A percentile compares a stretch with the other conserved stretches of the same genome.
phyloP scores from a whole-genome alignment of 495 filamentous ascomycete species.

The Penicillium bialowiezense region DNA sequence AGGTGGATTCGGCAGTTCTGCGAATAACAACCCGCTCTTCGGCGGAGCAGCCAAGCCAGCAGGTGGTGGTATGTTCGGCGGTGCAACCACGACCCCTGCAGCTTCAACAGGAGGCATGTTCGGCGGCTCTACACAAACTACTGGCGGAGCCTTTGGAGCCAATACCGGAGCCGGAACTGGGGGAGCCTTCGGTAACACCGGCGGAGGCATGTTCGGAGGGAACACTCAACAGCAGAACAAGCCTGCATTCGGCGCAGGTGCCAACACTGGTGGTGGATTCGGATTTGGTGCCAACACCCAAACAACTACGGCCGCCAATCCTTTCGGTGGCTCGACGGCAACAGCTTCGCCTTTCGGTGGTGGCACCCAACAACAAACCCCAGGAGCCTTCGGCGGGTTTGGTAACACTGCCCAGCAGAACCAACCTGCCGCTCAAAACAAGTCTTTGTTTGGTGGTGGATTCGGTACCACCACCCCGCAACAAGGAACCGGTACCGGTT shows the following conservation, averaged over 20 bases:
- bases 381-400: slow-evolving; percentile 40
- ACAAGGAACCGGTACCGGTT: slow-evolving; percentile 29
- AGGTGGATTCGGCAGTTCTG: slow-evolving; percentile 58
- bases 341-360: slow-evolving; percentile 39
- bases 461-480: slow-evolving; percentile 41
- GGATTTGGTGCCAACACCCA: slow-evolving; percentile 36
- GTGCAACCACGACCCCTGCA: slow-evolving; percentile 25
- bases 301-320: slow-evolving; percentile 32
- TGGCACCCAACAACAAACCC: slow-evolving; percentile 37
- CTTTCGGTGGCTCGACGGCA: slow-evolving; percentile 31
- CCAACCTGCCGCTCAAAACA: slow-evolving; percentile 43
- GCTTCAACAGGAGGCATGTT: slow-evolving; percentile 13
- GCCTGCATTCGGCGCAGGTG: slow-evolving; percentile 35
- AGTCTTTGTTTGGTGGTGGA: slow-evolving; percentile 37
- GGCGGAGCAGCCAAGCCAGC: slow-evolving; percentile 38
- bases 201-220: slow-evolving; percentile 48
- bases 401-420: slow-evolving; percentile 35
- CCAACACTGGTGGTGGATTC: slow-evolving; percentile 27
- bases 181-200: slow-evolving; percentile 21
- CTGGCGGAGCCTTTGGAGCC: slow-evolving; percentile 33
- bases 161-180: slow-evolving; percentile 19
- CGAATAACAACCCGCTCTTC: slow-evolving; percentile 38
- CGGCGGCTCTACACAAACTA: slow-evolving; percentile 22
- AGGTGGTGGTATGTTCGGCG: slow-evolving; percentile 35
- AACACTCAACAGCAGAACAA: slow-evolving; percentile 44